Evolutionary conservation across 345 rosid genomes (phyloP), one percentile per base, ranked within the genome.

Genomic region (Melaleuca quinquenervia): DNA sequence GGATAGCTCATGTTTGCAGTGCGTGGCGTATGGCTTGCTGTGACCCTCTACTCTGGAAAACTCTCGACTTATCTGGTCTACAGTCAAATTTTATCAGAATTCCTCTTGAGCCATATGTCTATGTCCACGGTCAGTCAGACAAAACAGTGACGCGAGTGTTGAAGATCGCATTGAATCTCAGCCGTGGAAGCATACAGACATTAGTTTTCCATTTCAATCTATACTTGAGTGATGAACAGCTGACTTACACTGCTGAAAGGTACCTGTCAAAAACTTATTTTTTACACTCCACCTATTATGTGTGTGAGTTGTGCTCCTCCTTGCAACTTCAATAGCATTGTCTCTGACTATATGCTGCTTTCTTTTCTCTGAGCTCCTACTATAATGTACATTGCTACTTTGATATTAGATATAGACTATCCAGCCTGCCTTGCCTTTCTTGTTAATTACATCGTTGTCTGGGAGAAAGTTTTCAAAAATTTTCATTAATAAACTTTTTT

Each of bases 31-130:
- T 82, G 45, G 99, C 98, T 85, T 93, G 94, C 85, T 90, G 97
- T 22, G 98, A 96, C 92, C 98, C 99, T n/a, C 83, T 93, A 56
- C 90, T 95, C 1, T 95, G 99, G 99, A 95, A 90, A 87, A 95
- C 94, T 2, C 97, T 96, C 54, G 98, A 96, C 89, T 88, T 96
- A 55, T 95, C 98, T 2, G 88, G 85, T 87, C 82, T 94, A 91
- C 91, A 83, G 87, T 95, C 98, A 26, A 90, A 93, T 87, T 95
- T 90, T 92, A 95, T 96, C 90, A 94, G 90, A 88, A 93, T 91
- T 87, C 98, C 96, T 1, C 84, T 89, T 32, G 93, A 91, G 87
- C 99, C 98, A 82, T 95, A 92, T 83, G 98, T 96, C 52, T 95
- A 95, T 78, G 98, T 96, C 24, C 90, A 90, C 82, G 90, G 88